Evolutionary conservation across 1,284 basidiomycete species (phyloP), one percentile per base, ranked within the genome.

Genomic region (Polyporus tsugae): DNA sequence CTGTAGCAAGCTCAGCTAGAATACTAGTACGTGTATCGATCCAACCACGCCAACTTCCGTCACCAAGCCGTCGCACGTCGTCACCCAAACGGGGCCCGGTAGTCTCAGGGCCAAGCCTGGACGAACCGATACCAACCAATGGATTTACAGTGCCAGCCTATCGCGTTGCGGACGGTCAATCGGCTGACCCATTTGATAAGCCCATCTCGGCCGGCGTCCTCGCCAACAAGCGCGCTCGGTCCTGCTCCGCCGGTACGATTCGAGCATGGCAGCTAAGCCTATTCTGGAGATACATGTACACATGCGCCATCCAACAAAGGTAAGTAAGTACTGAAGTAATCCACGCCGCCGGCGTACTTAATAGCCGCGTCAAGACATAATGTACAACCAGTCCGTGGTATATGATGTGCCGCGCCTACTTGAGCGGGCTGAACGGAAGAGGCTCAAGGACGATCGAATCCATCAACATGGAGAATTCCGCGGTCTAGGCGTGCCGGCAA

Each of bases 391-490:
- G 61, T 41, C 49, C 10, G 53, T 38, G 42, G 39, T 61, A n/a
- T 33, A 42, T 19, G 19, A 22, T 29, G 41, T 25, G 25, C 11
- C 33, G 11, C 22, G 35, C 25, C 33, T 67, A 95, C 83, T 94
- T 93, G 72, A 95, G 84, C 68, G 94, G 92, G 76, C 92, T 94
- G 81, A 91, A 95, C 44, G 91, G 83, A 58, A 96, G 83, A 35
- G 94, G 90, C 64, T 84, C 81, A 66, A 96, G 81, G 75, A 96
- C 89, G 75, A 88, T 89, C 17, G 91, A 87, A 77, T 95, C 91
- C 95, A 95, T 95, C 46, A 82, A 82, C 76, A 87, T 90, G 22
- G 92, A 88, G 63, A 94, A 83, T 76, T 94, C 90, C 25, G 93
- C 84, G 10, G 94, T 95, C 94, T 95, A 78, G 44, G 49, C 5